phyloP scores from a whole-genome alignment of 495 filamentous ascomycete species.

The Saxispiralis lemnorum region DNA sequence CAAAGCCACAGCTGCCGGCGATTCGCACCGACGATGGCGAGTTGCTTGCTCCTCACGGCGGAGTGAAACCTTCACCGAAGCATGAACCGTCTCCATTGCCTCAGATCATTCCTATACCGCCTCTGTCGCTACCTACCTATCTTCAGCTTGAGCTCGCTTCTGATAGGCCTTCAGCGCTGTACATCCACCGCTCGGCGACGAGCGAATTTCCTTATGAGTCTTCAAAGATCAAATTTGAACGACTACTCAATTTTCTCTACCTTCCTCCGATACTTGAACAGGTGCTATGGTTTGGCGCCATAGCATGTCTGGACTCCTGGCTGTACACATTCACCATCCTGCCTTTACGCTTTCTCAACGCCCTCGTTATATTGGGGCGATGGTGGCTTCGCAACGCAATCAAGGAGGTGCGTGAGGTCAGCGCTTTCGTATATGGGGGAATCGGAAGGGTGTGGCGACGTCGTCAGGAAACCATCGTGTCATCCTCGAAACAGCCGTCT shows the following conservation, averaged over 20 bases:
- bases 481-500: conserved; percentile 18
- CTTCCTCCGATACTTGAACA: conserved; percentile 72
- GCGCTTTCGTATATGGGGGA: conserved; percentile 55
- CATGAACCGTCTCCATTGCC: conserved; percentile 43
- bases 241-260: conserved; percentile 74
- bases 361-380: conserved; percentile 51
- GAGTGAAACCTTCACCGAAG: conserved; percentile 6
- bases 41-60: neutral
- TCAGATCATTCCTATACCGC: conserved; percentile 57
- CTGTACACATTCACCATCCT: conserved; percentile 89
- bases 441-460: conserved; percentile 57
- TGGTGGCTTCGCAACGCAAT: conserved; percentile 52
- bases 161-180: conserved; percentile 64
- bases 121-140: conserved; percentile 72
- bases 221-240: conserved; percentile 84
- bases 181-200: conserved; percentile 58
- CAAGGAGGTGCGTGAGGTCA: conserved; percentile 49
- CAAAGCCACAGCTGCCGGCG: conserved; percentile 6
- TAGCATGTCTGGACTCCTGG: conserved; percentile 95
- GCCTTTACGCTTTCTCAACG: conserved; percentile 75
- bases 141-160: conserved; percentile 76
- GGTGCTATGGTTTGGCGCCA: conserved; percentile 65
- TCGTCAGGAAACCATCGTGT: conserved; percentile 20
- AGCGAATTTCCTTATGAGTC: conserved; percentile 84
- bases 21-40: conserved; percentile 9